Conservation (phyloP, 2,329 filamentous ascomycete genomes). For the Botrytis pseudocinerea region DNA sequence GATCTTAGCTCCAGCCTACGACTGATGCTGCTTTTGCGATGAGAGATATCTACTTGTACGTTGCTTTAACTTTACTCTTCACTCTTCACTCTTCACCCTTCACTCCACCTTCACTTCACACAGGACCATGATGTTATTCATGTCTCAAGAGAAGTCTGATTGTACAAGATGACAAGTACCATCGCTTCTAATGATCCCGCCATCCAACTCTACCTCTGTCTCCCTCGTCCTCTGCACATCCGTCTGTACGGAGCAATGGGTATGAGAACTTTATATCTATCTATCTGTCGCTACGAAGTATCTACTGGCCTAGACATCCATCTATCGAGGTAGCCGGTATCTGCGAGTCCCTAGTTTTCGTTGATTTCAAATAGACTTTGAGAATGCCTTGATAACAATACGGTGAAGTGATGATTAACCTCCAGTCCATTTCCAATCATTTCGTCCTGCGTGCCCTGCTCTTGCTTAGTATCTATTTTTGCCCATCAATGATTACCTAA, state of each 20-base stretch:
- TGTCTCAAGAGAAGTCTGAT: not conserved
- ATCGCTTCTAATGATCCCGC: too few species aligned
- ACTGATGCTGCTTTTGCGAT: slow-evolving; percentile 1
- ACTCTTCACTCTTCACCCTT: too few species aligned
- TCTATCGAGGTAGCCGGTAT: not conserved
- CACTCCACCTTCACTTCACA: not conserved
- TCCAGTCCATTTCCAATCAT: not conserved
- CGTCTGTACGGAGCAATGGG: not conserved
- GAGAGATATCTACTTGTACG: too few species aligned
- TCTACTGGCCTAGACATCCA: not conserved
- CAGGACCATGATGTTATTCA: not conserved
- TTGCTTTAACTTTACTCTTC: too few species aligned
- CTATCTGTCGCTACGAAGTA: not conserved
- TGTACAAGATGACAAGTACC: not conserved
- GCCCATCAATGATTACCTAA: not conserved
- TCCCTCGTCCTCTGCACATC: too few species aligned
- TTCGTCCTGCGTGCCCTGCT: not conserved
- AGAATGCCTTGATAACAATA: not conserved
- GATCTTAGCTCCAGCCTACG: not conserved
- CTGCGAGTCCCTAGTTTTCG: not conserved
- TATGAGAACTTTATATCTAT: not conserved
- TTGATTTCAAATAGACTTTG: not conserved
- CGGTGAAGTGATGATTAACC: not conserved
- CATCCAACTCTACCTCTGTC: too few species aligned
- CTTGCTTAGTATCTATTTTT: not conserved